Evolutionary conservation across 1,139 yeast genomes (phyloP), one percentile per base, ranked within the genome.

Genomic region (Suhomyces choctaworum): DNA sequence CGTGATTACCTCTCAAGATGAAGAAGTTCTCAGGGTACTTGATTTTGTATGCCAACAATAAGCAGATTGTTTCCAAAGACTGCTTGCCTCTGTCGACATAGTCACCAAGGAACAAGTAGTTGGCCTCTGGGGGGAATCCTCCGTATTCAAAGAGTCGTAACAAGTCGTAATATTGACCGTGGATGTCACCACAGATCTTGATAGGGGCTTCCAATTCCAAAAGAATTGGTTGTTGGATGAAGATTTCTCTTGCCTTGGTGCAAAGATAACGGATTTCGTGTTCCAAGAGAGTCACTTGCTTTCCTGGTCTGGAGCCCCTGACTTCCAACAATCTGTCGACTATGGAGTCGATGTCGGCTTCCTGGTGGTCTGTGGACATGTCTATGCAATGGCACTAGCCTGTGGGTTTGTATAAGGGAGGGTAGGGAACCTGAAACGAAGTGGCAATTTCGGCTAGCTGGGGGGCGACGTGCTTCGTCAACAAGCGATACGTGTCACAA

Each of bases 71-170:
- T 65, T 90, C 97, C 51, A 90, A 71, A 22, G 96, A 86, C 70
- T 90, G 97, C 62, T 89, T 90, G 54, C 98, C 98, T 74, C 98
- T 82, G 71, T 90, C 98, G 49, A 90, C 98, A 59, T 90, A 90
- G 67, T 90, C 98, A 46, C 98, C 98, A 45, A 92, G 70, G 60
- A 92, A 92, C 54, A 90, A 73, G 65, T 90, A 90, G 68, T 90
- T 90, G 20, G 97, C 95, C 63, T 89, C 96, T n/a, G 97, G 97
- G 4, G 97, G 97, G 73, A 90, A 92, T 5, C 97, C 98, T 51
- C 97, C 97, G 58, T 90, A 89, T 69, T 92, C 97, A 58, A 92
- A 90, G 53, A 92, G 78, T 66, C 97, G 84, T 62, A 92, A 76
- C 56, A 92, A 76, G 66, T 92, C 98, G 58, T 90, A 90, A 64